phyloP scores from a whole-genome alignment of 1,284 basidiomycete genomes.

The Chondrostereum purpureum region DNA sequence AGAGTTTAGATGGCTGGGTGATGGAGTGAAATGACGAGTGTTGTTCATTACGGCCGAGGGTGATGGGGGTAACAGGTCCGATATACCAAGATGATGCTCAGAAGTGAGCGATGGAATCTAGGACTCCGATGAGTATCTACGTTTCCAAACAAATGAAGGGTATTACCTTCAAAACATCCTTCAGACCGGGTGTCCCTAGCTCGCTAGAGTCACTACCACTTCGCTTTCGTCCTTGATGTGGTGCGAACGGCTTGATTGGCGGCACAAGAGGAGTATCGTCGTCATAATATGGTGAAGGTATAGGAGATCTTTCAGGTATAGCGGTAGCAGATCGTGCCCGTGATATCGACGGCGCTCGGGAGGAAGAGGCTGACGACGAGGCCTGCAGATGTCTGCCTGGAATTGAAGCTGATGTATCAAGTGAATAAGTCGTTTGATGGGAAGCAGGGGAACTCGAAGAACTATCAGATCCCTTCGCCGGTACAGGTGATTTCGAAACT shows the following conservation, averaged over 20 bases:
- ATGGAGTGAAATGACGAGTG: slow-evolving; percentile 34
- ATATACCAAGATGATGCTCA: slow-evolving; percentile 61
- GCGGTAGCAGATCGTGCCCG: slow-evolving; percentile 49
- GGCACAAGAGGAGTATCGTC: slow-evolving; percentile 26
- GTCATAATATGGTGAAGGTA: not conserved
- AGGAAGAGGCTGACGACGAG: not conserved
- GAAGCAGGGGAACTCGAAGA: slow-evolving; percentile 22
- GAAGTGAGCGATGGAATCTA: slow-evolving; percentile 62
- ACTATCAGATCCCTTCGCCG: slow-evolving; percentile 30
- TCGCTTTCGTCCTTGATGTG: slow-evolving; percentile 32
- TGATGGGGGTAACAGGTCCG: slow-evolving; percentile 73
- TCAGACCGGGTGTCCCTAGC: slow-evolving; percentile 51
- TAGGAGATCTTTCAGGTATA: slow-evolving; percentile 26
- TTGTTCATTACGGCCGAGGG: slow-evolving; percentile 51
- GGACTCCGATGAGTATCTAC: slow-evolving; percentile 2
- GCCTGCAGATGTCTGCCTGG: slow-evolving; percentile 12
- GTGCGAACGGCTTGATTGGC: slow-evolving; percentile 39
- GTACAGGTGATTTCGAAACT: slow-evolving; percentile 23
- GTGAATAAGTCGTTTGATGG: slow-evolving; percentile 47
- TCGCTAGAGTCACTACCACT: slow-evolving; percentile 40
- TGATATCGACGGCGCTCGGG: slow-evolving; percentile 33
- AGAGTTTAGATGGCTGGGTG: slow-evolving; percentile 35
- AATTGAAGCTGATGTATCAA: slow-evolving; percentile 39
- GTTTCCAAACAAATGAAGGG: not conserved
- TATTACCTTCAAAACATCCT: slow-evolving; percentile 65